Conservation (phyloP, 352 stramenopile species). For the Pythium aquatile region DNA sequence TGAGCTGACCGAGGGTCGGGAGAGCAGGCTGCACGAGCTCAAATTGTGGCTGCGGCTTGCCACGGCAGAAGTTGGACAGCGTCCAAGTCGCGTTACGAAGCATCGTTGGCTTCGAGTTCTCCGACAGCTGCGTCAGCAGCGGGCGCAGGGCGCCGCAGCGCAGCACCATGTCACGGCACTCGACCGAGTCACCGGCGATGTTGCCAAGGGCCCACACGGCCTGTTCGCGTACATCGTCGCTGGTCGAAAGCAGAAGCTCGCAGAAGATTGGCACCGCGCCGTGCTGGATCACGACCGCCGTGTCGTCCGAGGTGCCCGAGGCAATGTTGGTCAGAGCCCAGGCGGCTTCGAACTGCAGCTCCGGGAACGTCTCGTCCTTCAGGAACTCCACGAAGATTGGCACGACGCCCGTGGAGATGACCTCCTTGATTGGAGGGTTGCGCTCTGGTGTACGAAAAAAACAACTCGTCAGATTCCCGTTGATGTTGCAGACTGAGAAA, state of each 20-base stretch:
- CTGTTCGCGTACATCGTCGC: constrained; percentile 97
- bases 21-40: constrained; percentile 90
- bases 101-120: constrained; percentile 96
- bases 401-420: constrained; percentile 98
- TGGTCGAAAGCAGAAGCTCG: constrained; percentile 93
- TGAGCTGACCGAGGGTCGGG: constrained; percentile 95
- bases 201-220: constrained; percentile 98
- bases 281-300: constrained; percentile 96
- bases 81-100: constrained; percentile 99
- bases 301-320: constrained; percentile 97
- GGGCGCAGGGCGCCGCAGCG: constrained; percentile 91
- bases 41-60: constrained; percentile 74
- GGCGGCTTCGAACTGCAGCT: constrained; percentile 97
- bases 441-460: constrained; percentile 68
- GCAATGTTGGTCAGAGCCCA: constrained; percentile 99
- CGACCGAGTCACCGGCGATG: constrained; percentile 98
- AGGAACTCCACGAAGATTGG: constrained; percentile 98
- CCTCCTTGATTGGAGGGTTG: constrained; percentile 98
- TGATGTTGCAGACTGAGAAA: not conserved
- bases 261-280: constrained; percentile 98
- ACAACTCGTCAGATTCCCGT: not conserved
- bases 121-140: constrained; percentile 94
- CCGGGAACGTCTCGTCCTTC: constrained; percentile 91
- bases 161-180: constrained; percentile 96
- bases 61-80: constrained; percentile 98